Conservation (phyloP, 306 rosid genomes). For the Cyamopsis tetragonoloba region DNA sequence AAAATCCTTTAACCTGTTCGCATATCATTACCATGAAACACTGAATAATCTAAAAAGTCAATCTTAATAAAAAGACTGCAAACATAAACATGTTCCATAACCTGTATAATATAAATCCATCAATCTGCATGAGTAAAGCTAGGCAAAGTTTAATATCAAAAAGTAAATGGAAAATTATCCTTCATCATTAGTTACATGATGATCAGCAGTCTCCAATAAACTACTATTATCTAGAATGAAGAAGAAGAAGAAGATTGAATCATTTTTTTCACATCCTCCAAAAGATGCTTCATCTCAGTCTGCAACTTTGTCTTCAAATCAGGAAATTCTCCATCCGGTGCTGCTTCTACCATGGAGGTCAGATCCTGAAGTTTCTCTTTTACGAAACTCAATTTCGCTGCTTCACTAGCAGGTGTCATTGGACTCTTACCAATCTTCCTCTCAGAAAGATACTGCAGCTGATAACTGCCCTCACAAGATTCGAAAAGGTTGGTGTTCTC, state of each 20-base stretch:
- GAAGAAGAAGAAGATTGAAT: constrained; percentile 37
- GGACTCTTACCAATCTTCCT: too few species aligned
- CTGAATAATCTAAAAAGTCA: constrained; percentile 1
- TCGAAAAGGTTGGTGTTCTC: constrained; percentile 50
- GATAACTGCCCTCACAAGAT: constrained; percentile 38
- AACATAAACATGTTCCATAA: too few species aligned
- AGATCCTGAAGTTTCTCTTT: constrained; percentile 51
- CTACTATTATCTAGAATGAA: constrained; percentile 32
- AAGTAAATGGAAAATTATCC: constrained; percentile 25
- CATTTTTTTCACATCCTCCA: constrained; percentile 62
- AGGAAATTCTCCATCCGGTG: constrained; percentile 34
- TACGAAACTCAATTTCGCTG: constrained; percentile 41
- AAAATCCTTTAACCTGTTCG: constrained; percentile 15
- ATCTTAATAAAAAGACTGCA: too few species aligned
- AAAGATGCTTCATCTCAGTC: constrained; percentile 48
- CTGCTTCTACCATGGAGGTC: constrained; percentile 46
- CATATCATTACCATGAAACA: constrained; percentile 9
- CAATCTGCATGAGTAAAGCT: not conserved
- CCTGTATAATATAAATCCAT: too few species aligned
- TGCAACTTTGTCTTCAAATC: constrained; percentile 42
- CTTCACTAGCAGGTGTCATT: constrained; percentile 25
- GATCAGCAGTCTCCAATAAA: constrained; percentile 4
- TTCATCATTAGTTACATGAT: constrained; percentile 20
- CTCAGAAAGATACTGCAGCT: constrained; percentile 32
- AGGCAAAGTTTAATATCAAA: not conserved